phyloP scores from a whole-genome alignment of 306 rosid genomes.

The Senna tora region DNA sequence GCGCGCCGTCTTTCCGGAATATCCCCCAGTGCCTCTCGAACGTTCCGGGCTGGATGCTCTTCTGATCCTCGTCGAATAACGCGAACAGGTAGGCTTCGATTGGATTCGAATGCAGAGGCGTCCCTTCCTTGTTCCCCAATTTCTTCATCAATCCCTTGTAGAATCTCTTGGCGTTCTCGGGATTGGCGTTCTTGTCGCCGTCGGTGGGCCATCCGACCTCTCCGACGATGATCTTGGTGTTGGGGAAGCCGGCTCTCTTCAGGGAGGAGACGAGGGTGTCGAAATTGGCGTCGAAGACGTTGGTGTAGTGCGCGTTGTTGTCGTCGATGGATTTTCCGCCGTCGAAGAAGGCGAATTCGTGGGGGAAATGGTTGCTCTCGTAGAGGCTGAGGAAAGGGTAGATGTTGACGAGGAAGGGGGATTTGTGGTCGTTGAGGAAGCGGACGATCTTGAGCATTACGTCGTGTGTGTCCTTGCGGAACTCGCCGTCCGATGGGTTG shows the following conservation, averaged over 20 bases:
- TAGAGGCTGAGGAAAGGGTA: conserved; percentile 79
- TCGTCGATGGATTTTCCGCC: conserved; percentile 40
- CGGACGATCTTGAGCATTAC: conserved; percentile 47
- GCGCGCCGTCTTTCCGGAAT: conserved; percentile 61
- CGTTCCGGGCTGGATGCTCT: conserved; percentile 63
- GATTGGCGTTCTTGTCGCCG: conserved; percentile 48
- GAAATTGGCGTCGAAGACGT: conserved; percentile 74
- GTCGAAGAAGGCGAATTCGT: conserved; percentile 68
- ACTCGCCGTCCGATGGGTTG: conserved; percentile 66
- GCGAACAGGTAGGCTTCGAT: conserved; percentile 56
- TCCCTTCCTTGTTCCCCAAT: conserved; percentile 52
- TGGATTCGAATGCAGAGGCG: conserved; percentile 51
- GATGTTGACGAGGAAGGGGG: conserved; percentile 76
- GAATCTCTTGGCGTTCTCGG: conserved; percentile 51
- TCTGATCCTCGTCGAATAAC: conserved; percentile 63
- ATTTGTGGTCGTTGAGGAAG: conserved; percentile 47
- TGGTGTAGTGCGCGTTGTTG: conserved; percentile 44
- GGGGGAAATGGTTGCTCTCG: conserved; percentile 48
- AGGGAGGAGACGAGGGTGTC: conserved; percentile 69
- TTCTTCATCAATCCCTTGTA: conserved; percentile 65
- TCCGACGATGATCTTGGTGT: conserved; percentile 58
- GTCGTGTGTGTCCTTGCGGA: conserved; percentile 49
- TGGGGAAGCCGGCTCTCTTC: conserved; percentile 45
- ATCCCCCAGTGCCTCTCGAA: conserved; percentile 97
- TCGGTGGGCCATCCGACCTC: conserved; percentile 97